Percentiles rank a stretch among this genome's conserved stretches.
Conservation (phyloP, 106 monocot genomes). For the Agapanthus africanus region DNA sequence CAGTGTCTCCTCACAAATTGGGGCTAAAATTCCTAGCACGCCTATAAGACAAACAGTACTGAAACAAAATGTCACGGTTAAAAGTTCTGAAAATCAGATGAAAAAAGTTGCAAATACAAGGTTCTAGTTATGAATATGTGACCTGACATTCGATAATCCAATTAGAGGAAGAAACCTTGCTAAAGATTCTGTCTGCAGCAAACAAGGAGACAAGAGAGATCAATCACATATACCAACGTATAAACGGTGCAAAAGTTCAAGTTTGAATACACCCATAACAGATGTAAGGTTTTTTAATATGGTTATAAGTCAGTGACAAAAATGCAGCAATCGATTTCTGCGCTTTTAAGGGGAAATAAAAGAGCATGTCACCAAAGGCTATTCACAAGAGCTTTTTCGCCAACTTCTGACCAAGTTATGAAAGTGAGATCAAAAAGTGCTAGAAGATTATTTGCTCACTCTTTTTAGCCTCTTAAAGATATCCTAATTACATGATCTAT, state of each 20-base stretch:
- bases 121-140: neutral
- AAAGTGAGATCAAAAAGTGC: no score
- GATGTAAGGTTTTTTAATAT: neutral
- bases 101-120: neutral
- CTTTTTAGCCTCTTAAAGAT: no score
- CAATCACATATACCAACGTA: neutral
- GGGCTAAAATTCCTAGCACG: constrained; percentile 30
- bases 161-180: constrained; percentile 29
- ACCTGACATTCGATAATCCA: constrained; percentile 43
- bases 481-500: no score
- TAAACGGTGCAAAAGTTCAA: neutral
- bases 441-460: no score
- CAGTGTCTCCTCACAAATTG: constrained; percentile 38
- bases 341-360: no score
- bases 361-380: no score
- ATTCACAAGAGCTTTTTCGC: no score
- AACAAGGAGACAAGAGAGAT: neutral
- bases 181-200: constrained; percentile 26
- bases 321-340: no score
- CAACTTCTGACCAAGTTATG: no score
- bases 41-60: constrained; percentile 33
- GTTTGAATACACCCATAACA: neutral
- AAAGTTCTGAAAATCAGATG: neutral
- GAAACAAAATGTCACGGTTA: constrained; percentile 1
- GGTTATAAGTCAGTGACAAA: neutral